phyloP scores from a whole-genome alignment of 768 basidiomycete species.

The Lepiota brunneoincarnata region DNA sequence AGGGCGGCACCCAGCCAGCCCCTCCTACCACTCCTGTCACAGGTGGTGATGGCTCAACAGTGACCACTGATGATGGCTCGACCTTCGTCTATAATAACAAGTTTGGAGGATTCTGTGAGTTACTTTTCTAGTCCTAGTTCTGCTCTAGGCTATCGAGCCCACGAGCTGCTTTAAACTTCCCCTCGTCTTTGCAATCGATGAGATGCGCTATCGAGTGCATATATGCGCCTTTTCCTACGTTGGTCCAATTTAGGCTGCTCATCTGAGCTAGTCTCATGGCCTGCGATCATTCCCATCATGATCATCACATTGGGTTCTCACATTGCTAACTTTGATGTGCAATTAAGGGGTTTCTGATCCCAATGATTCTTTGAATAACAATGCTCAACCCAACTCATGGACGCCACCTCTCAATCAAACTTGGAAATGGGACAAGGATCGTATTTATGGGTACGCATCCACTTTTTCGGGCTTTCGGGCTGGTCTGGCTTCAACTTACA shows the following conservation, averaged over 20 bases:
- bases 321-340: conserved; percentile 1
- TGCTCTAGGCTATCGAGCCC: not conserved
- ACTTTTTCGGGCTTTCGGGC: not conserved
- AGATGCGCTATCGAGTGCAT: too few relatives aligned
- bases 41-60: conserved; percentile 69
- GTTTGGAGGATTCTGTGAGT: conserved; percentile 74
- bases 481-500: conserved; percentile 5
- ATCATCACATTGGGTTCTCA: conserved; percentile 6
- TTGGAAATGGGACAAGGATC: conserved; percentile 70
- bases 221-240: not conserved
- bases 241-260: not conserved
- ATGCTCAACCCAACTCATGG: conserved; percentile 75
- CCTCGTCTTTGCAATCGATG: too few relatives aligned
- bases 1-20: conserved; percentile 6
- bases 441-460: conserved; percentile 51
- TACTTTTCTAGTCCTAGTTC: conserved; percentile 1
- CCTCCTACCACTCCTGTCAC: conserved; percentile 26
- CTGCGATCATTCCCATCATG: not conserved
- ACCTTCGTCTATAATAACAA: conserved; percentile 76
- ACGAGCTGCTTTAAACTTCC: too few relatives aligned
- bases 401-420: conserved; percentile 73
- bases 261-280: not conserved
- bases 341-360: conserved; percentile 61
- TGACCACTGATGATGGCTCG: conserved; percentile 64
- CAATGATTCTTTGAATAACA: conserved; percentile 71